Base-by-base conservation (phyloP, 2,329 filamentous ascomycete genomes). In the Elsinoe fawcettii region DNA sequence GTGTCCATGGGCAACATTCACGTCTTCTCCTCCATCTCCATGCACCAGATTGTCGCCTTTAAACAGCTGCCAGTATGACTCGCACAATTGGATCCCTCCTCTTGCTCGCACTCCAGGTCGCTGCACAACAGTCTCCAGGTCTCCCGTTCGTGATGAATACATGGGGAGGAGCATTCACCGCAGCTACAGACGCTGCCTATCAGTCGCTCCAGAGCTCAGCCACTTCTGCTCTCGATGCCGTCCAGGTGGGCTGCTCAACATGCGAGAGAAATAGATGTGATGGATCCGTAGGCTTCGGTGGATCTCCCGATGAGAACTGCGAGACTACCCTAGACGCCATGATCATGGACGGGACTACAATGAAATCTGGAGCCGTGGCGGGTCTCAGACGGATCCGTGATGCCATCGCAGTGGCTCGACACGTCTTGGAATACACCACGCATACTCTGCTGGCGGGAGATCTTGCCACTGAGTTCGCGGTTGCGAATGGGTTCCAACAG, bases 291-390 rank as follows among this genome's bases (percentile, higher is more conserved):
- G 49, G 49, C 18, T 53, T 37, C 32, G 49, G 49, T 25, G 49
- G 49, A 8, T 53, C 49, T 18, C 49, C 49, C 16, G 49, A 53
- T 39, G 49, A 53, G 34, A 25, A 53, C n/a, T 53, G 49, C 20
- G 49, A 53, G 49, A 53, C 49, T 27, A 53, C 49, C 12, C 22
- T 53, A 12, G 49, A 53, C 25, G 49, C 49, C 6, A 53, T 53
- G 49, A 53, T 53, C 32, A 53, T 53, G 49, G 49, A 53, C 25
- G 49, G 49, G 11, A 53, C 49, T 5, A 53, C 49, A 2, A 53
- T 53, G 49, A 53, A 53, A 20, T 53, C 49, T 34, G 49, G 49
- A 3, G 49, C 49, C 34, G 49, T 53, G 18, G 49, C 49, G 14
- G 49, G 49, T 11, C 34, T 53, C n/a, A n/a, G 49, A 37, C 32